Evolutionary conservation across 2,329 filamentous ascomycete species (phyloP).

Genomic region (Cladosporium oxysporum): DNA sequence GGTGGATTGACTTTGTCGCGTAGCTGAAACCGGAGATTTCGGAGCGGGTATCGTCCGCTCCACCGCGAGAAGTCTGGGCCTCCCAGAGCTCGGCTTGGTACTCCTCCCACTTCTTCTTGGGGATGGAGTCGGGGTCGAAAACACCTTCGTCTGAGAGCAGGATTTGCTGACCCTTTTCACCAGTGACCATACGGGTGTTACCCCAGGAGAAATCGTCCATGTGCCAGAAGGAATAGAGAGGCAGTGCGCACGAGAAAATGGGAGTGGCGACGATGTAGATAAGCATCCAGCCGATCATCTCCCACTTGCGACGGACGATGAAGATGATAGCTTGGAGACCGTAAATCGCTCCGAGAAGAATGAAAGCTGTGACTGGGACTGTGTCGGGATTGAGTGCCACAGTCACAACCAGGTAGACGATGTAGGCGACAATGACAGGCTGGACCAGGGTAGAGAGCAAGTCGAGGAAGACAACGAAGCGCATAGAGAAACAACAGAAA

Average conservation of each 20-base stretch:
- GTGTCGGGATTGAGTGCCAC: conserved; percentile 62
- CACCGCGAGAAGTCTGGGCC: conserved; percentile 78
- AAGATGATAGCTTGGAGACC: conserved; percentile 97
- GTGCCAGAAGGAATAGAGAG: conserved; percentile 96
- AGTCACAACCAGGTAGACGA: conserved; percentile 82
- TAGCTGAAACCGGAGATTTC: conserved; percentile 95
- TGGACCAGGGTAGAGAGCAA: conserved; percentile 88
- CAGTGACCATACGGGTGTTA: conserved; percentile 95
- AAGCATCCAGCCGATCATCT: conserved; percentile 99
- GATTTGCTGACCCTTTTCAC: conserved; percentile 88
- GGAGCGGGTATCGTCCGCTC: conserved; percentile 69
- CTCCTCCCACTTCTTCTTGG: conserved; percentile 98
- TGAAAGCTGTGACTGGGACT: conserved; percentile 81
- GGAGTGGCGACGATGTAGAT: conserved; percentile 90
- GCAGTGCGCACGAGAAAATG: conserved; percentile 86
- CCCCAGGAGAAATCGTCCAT: conserved; percentile 99
- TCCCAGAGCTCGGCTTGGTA: conserved; percentile 99
- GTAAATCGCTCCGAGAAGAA: conserved; percentile 92
- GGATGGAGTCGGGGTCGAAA: conserved; percentile 89
- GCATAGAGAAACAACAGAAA: conserved; percentile 99
- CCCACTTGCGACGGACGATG: conserved; percentile 94
- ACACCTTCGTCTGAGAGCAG: conserved; percentile 96
- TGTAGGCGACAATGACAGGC: conserved; percentile 86
- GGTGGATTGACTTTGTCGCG: conserved; percentile 75
- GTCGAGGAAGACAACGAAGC: conserved; percentile 94